A percentile compares a stretch with the other conserved stretches of the same genome.
Conservation (phyloP, 2,329 filamentous ascomycete species). For the Botryotinia globosa region DNA sequence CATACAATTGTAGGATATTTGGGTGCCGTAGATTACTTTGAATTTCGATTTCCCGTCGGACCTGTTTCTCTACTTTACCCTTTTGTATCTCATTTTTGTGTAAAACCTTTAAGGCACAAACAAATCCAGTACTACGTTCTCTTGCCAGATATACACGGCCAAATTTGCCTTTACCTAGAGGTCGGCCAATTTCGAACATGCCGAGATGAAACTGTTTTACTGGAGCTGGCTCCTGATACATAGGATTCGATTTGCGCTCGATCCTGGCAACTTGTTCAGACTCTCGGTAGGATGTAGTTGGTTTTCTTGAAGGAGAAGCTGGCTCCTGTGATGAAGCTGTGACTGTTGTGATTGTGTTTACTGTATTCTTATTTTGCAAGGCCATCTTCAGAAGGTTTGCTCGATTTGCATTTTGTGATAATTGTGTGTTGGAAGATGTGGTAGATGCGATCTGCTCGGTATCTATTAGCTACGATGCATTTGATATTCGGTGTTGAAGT, state of each 20-base stretch:
- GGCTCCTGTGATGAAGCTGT: constrained; percentile 61
- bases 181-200: constrained; percentile 75
- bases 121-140: constrained; percentile 64
- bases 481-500: constrained; percentile 26
- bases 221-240: constrained; percentile 55
- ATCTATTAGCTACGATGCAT: constrained; percentile 38
- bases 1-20: constrained; percentile 67
- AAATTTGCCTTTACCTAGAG: constrained; percentile 71
- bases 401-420: constrained; percentile 57
- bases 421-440: constrained; percentile 38
- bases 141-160: constrained; percentile 70
- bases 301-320: constrained; percentile 53
- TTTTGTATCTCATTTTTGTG: constrained; percentile 69
- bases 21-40: constrained; percentile 70
- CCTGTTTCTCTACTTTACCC: constrained; percentile 67
- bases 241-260: constrained; percentile 51
- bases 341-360: constrained; percentile 63
- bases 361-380: constrained; percentile 73
- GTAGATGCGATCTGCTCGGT: constrained; percentile 32
- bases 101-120: constrained; percentile 71
- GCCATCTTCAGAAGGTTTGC: constrained; percentile 84
- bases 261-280: constrained; percentile 50
- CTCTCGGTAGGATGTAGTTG: constrained; percentile 42
- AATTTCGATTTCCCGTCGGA: constrained; percentile 71
- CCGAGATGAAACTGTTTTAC: constrained; percentile 68